phyloP scores from a whole-genome alignment of 169 alveolate species.

The Amoebophrya sp. region DNA sequence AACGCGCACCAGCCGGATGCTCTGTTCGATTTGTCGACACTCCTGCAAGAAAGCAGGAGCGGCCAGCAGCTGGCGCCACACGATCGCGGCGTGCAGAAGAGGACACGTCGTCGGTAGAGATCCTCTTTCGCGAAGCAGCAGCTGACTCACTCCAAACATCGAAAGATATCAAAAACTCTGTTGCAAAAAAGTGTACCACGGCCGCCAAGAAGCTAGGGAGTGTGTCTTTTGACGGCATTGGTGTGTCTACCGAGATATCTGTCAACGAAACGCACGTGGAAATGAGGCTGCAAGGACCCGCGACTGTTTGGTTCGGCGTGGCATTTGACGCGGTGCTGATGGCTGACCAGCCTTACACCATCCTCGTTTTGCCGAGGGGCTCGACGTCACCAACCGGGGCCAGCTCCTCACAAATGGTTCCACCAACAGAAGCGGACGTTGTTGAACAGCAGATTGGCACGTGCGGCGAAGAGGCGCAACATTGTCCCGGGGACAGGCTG shows the following conservation, averaged over 20 bases:
- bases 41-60: too few relatives aligned
- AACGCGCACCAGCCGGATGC: neutral
- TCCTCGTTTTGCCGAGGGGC: neutral
- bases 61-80: too few relatives aligned
- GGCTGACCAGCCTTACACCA: constrained; percentile 7
- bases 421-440: neutral
- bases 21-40: neutral
- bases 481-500: neutral
- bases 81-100: too few relatives aligned
- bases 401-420: too few relatives aligned
- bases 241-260: neutral
- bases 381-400: too few relatives aligned
- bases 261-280: neutral
- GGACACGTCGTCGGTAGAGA: too few relatives aligned
- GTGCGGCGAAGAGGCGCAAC: neutral
- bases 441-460: constrained; percentile 14
- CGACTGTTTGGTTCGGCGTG: neutral
- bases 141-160: too few relatives aligned
- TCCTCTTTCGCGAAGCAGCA: too few relatives aligned
- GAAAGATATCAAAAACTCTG: too few relatives aligned
- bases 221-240: neutral
- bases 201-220: too few relatives aligned
- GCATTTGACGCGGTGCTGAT: neutral
- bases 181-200: too few relatives aligned
- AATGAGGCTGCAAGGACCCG: neutral